These are phyloP conservation scores for Camelina neglecta DNA, from an alignment of 345 rosid species.

Conservation along the genomic window DNA sequence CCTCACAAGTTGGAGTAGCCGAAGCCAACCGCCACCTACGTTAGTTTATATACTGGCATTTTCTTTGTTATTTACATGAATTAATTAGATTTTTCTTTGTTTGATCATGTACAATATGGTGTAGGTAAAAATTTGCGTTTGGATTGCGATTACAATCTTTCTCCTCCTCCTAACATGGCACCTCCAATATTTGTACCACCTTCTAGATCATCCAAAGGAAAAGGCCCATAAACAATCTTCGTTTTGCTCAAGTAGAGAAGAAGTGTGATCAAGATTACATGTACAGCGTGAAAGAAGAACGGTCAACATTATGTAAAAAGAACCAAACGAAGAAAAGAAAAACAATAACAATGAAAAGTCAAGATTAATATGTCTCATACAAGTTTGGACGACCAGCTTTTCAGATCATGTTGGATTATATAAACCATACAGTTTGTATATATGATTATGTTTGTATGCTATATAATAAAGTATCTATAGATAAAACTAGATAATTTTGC, in stretches of 20 bases:
- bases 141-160: not conserved
- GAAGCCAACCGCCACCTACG: slow-evolving; percentile 21
- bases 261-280: slow-evolving; percentile 9
- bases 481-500: not conserved
- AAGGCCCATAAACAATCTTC: not conserved
- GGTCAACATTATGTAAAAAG: not conserved
- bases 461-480: not conserved
- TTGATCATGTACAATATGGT: not conserved
- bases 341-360: not conserved
- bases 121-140: slow-evolving; percentile 11
- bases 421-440: not conserved
- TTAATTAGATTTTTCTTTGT: not conserved
- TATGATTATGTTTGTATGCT: not conserved
- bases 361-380: not conserved
- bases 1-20: slow-evolving; percentile 23
- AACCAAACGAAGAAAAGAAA: no score
- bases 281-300: not conserved
- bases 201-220: slow-evolving; percentile 11
- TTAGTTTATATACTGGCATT: not conserved
- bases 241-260: not conserved
- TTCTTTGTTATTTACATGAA: not conserved
- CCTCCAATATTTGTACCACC: slow-evolving; percentile 4
- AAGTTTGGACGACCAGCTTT: not conserved
- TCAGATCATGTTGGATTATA: not conserved
- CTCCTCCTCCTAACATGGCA: not conserved